Evolutionary conservation across 2,329 filamentous ascomycete genomes (phyloP), one percentile per base, ranked within the genome.

Genomic region (Scorias spongiosa): DNA sequence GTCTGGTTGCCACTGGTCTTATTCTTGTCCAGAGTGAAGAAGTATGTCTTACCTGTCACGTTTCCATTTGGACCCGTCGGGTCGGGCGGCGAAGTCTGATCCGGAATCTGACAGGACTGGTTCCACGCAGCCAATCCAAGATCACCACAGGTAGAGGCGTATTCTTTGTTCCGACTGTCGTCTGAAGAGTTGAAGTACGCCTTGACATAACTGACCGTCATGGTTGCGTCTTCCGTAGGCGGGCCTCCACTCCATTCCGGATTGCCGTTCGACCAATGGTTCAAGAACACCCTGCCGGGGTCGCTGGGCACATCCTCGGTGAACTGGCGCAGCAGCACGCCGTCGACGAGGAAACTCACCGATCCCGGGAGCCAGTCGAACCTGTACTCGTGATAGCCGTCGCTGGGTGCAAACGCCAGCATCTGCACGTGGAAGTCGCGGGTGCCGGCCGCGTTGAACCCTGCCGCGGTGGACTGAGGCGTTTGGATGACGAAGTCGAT

Each of bases 221-320:
- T 67, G 14, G 71, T 63, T 0, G 82, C 75, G 53, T 87, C 78
- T 29, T 66, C 49, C 0, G 52, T 50, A 0, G 84, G 83, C 2
- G 84, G 84, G 0, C 83, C 84, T 10, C 69, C 76, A 36, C 78
- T 82, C 84, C 84, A 89, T 1, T 66, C 55, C 5, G 68, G 57
- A 56, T 87, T 80, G 29, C 83, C 83, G 51, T 87, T 88, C 58
- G 80, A 84, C 83, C 83, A 74, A 59, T 88, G 83, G 53, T 78
- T 81, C 44, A 89, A 62, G 42, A 84, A 75, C 37, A 89, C 58
- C 56, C 80, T 75, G 1, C 84, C 84, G 0, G 76, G 64, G 9
- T 66, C 62, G 2, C 65, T 66, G 0, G 84, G 84, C 2, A 59
- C 46, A 20, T 49, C 48, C 2, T 66, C 56, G 0, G 61, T 66